Evolutionary conservation across 345 rosid species (phyloP).

Genomic region (Sisymbrium irio): DNA sequence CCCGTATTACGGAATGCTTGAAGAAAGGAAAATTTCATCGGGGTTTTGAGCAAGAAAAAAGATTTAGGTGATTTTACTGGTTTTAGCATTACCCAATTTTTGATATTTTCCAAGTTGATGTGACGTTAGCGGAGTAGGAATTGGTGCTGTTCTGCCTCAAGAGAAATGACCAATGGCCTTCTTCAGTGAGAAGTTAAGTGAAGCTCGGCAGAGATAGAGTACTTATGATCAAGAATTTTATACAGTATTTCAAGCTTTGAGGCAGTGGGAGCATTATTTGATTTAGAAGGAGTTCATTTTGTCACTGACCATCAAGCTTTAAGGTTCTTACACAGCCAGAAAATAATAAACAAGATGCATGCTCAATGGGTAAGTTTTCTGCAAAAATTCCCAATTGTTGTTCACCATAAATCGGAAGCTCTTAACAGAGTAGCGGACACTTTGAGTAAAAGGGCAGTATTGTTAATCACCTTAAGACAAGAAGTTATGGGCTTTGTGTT

Average conservation of each 20-base stretch:
- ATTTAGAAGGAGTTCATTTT: not conserved
- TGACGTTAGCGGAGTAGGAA: not conserved
- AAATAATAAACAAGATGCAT: not conserved
- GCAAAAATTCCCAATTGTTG: not conserved
- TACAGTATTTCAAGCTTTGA: not conserved
- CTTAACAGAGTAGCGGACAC: not conserved
- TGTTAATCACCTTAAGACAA: not conserved
- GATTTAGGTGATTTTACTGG: not conserved
- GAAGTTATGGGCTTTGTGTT: not conserved
- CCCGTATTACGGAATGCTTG: not conserved
- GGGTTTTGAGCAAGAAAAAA: not conserved
- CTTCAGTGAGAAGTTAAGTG: no score
- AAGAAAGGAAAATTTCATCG: conserved; percentile 3
- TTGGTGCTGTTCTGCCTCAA: no score
- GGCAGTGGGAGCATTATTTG: not conserved
- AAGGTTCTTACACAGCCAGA: not conserved
- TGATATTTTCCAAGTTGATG: not conserved
- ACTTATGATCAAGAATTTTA: conserved; percentile 1
- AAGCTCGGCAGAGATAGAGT: not conserved
- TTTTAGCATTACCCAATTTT: not conserved
- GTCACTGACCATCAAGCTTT: not conserved
- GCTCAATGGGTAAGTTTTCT: conserved; percentile 13
- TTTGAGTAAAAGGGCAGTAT: not conserved
- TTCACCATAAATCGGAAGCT: not conserved
- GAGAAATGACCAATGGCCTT: no score